Base-by-base conservation (phyloP, 1,284 basidiomycete species). In the Apiotrichum akiyoshidainum region DNA sequence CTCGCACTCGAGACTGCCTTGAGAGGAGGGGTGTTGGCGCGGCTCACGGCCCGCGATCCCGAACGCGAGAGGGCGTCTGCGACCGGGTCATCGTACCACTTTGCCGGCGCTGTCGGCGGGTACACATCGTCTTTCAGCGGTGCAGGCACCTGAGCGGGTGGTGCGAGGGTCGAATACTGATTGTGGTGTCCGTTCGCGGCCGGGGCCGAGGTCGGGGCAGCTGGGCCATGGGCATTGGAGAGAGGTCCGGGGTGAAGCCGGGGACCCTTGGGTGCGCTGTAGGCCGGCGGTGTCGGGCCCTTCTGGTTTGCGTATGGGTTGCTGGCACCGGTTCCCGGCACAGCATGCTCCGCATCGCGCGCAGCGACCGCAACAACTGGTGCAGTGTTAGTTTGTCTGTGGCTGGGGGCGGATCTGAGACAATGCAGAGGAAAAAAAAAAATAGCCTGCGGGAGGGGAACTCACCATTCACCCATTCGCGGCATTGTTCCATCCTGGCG, bases 391-490 rank as follows among this genome's bases (percentile, higher is more conserved):
- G 26, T 7, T 31, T 3, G 26, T 31, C 7, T 31, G 26, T 7
- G 26, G 26, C 26, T 31, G 26, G 26, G 26, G 26, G 26, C 26
- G 26, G 26, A 31, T 31, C 26, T 31, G 7, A 31, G 26, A 31
- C 26, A 31, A 31, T 31, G 7, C 26, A 7, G 26, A 7, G 26
- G 5, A 26, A 19, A 45, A 26, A 31, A 40, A 31, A 31, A 31
- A 31, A 31, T 31, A 7, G 7, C 26, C 26, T 7, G 26, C 26
- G 26, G 26, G 26, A 31, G 46, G 35, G 12, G 41, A 13, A 58
- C 57, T 51, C 52, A 59, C 58, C 53, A 17, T 45, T 55, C 7
- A 53, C 58, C 58, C 58, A 59, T 31, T 42, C 58, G 44, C 52
- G 57, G 35, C 57, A 58, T 42, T 58, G 57, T 19, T 58, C 52